phyloP scores from a whole-genome alignment of 2,329 filamentous ascomycete genomes.

The Ophiostoma novo-ulmi region DNA sequence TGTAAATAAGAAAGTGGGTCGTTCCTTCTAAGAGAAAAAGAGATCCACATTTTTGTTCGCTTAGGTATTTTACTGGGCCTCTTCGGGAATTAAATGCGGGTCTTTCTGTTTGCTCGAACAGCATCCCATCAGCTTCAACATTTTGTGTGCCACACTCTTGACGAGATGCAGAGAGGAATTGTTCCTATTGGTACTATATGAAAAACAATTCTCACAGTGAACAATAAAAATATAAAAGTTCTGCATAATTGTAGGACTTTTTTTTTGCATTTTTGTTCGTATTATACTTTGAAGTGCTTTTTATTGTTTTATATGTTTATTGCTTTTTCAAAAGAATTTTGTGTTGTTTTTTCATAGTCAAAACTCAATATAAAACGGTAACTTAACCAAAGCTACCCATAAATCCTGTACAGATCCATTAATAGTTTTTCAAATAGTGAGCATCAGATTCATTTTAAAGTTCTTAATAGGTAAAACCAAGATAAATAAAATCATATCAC shows the following conservation, averaged over 20 bases:
- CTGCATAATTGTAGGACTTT: too few species aligned
- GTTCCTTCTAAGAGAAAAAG: neutral
- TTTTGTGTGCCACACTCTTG: neutral
- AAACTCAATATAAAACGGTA: too few species aligned
- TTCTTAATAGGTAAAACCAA: neutral
- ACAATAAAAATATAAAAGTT: too few species aligned
- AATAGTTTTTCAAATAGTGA: neutral
- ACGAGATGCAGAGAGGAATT: neutral
- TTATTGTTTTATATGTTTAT: too few species aligned
- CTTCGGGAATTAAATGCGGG: neutral
- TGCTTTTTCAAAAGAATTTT: too few species aligned
- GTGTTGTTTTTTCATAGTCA: too few species aligned
- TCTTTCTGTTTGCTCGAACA: neutral
- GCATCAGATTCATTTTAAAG: neutral
- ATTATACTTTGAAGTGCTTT: too few species aligned
- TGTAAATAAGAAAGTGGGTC: neutral
- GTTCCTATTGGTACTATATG: neutral
- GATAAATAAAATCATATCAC: neutral
- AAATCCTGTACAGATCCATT: too few species aligned
- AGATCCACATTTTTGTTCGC: neutral
- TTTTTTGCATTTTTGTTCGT: too few species aligned
- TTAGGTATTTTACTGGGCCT: neutral
- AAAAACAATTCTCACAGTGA: too few species aligned
- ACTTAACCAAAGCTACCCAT: too few species aligned
- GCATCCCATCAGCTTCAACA: neutral